These are phyloP conservation scores for Starmera dryadoides DNA, from an alignment of 805 yeast genomes.

Conservation along the genomic window DNA sequence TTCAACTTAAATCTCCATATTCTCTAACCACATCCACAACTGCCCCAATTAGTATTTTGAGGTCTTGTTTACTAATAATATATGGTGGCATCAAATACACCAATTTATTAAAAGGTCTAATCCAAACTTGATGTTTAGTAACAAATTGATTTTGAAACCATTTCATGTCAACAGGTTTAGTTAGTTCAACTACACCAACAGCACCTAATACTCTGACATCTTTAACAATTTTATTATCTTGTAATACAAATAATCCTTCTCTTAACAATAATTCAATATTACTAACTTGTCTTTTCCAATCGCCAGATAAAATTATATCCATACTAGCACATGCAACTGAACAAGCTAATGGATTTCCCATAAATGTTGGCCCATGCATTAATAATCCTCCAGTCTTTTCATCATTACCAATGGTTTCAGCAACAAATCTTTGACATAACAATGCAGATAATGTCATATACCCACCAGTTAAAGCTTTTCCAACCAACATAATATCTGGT, in stretches of 20 bases:
- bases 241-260: constrained; percentile 1
- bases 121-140: constrained; percentile 11
- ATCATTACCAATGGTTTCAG: constrained; percentile 12
- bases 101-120: constrained; percentile 18
- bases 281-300: constrained; percentile 15
- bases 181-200: constrained; percentile 17
- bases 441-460: constrained; percentile 18
- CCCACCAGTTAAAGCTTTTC: constrained; percentile 21
- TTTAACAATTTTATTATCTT: constrained; percentile 6
- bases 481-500: constrained; percentile 20
- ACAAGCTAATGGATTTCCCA: constrained; percentile 22
- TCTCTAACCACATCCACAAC: constrained; percentile 4
- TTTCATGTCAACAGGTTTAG: constrained; percentile 9
- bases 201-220: constrained; percentile 17
- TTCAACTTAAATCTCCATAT: background rate
- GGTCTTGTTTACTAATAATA: constrained; percentile 12
- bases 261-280: constrained; percentile 14
- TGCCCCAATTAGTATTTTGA: constrained; percentile 6
- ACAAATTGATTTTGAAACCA: constrained; percentile 17
- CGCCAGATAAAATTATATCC: constrained; percentile 16
- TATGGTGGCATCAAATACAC: constrained; percentile 23
- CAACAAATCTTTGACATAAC: constrained; percentile 10
- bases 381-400: constrained; percentile 15
- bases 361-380: constrained; percentile 24
- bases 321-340: constrained; percentile 17